phyloP scores from a whole-genome alignment of 805 yeast genomes.

The Candida schatavii region DNA sequence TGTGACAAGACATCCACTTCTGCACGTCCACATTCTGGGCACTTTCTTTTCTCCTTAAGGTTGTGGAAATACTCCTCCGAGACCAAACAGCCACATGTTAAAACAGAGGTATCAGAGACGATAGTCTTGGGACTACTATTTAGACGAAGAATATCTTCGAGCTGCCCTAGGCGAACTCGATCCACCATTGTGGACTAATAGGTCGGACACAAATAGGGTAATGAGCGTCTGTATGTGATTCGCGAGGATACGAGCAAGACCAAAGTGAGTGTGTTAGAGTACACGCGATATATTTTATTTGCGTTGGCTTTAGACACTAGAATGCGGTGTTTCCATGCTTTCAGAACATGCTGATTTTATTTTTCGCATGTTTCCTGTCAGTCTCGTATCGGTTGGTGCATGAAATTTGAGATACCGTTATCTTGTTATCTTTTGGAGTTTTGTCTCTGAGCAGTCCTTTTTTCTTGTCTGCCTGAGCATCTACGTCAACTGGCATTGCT shows the following conservation, averaged over 20 bases:
- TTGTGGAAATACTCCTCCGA: conserved; percentile 28
- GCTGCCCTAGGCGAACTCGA: background rate
- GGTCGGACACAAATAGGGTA: too few species aligned
- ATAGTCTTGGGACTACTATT: conserved; percentile 6
- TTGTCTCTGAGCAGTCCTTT: conserved; percentile 10
- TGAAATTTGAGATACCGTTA: too few species aligned
- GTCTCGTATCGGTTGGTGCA: too few species aligned
- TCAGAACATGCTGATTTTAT: too few species aligned
- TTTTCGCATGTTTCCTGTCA: too few species aligned
- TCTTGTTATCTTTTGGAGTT: too few species aligned
- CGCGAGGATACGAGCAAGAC: too few species aligned
- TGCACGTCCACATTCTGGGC: conserved; percentile 23
- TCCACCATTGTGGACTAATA: conserved; percentile 1
- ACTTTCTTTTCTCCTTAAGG: conserved; percentile 8
- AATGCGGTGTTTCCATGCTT: too few species aligned
- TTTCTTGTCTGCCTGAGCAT: background rate
- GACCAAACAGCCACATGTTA: conserved; percentile 41
- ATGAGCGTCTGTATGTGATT: too few species aligned
- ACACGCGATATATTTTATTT: too few species aligned
- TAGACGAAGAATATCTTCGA: background rate
- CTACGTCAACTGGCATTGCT: background rate
- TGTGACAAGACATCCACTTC: conserved; percentile 24
- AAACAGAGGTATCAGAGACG: conserved; percentile 31
- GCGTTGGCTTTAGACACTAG: too few species aligned
- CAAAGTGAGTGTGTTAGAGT: too few species aligned